These are phyloP conservation scores for Tillandsia leiboldiana DNA, from an alignment of 176 grass and related monocot genomes.

Conservation along the genomic window DNA sequence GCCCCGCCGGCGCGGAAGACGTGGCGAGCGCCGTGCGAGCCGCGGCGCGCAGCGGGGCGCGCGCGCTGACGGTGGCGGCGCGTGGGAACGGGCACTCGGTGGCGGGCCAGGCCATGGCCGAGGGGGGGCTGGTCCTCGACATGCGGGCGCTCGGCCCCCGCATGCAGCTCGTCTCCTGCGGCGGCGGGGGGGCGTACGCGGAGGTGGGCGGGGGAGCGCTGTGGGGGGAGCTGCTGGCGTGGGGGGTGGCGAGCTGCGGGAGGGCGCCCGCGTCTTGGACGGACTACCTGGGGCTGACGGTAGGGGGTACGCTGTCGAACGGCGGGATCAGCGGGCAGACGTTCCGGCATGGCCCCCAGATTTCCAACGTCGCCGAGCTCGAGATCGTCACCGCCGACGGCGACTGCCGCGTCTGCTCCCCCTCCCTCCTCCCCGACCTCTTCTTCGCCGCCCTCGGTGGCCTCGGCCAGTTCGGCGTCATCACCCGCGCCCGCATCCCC, in stretches of 20 bases:
- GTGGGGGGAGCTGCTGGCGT: constrained; percentile 88
- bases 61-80: constrained; percentile 55
- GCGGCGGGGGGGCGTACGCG: constrained; percentile 14
- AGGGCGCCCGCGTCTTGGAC: constrained; percentile 78
- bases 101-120: constrained; percentile 56
- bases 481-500: constrained; percentile 79
- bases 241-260: constrained; percentile 43
- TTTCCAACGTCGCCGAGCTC: constrained; percentile 71
- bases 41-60: constrained; percentile 19
- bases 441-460: constrained; percentile 85
- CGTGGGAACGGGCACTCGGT: constrained; percentile 97
- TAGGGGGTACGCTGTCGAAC: constrained; percentile 93
- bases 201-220: constrained; percentile 77
- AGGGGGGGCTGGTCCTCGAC: constrained; percentile 71
- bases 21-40: constrained; percentile 44
- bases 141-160: constrained; percentile 53
- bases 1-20: constrained; percentile 43
- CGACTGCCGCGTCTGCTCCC: constrained; percentile 49
- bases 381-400: constrained; percentile 68
- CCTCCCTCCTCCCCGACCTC: constrained; percentile 36
- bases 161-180: constrained; percentile 17
- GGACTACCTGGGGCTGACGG: constrained; percentile 82
- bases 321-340: constrained; percentile 88
- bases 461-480: constrained; percentile 92
- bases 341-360: constrained; percentile 75